Conservation (phyloP, 495 filamentous ascomycete genomes). For the Chaetomium tenue region DNA sequence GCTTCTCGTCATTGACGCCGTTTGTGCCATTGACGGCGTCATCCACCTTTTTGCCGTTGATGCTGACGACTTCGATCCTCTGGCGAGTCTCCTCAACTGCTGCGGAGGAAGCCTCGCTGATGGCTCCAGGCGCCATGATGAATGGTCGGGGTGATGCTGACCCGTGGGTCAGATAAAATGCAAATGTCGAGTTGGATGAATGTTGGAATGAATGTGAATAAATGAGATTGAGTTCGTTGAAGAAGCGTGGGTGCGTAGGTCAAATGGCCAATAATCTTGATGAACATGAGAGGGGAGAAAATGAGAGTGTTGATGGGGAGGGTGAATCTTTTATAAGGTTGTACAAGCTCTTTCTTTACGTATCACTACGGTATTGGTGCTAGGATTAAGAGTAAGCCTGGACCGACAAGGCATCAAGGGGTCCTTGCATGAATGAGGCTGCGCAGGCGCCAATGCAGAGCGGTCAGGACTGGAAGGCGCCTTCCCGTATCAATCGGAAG, state of each 20-base stretch:
- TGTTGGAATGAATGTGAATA: not conserved
- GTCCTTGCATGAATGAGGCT: not conserved
- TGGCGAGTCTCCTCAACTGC: not conserved
- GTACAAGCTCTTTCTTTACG: too few species aligned
- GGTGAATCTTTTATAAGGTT: not conserved
- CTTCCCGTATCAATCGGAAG: not conserved
- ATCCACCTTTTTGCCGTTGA: constrained; percentile 1
- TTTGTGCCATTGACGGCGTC: not conserved
- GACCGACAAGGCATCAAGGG: not conserved
- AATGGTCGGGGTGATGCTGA: not conserved
- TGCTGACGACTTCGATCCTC: not conserved
- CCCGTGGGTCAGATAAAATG: not conserved
- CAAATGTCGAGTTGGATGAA: not conserved
- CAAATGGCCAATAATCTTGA: not conserved
- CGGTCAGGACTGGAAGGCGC: not conserved
- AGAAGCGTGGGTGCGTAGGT: not conserved
- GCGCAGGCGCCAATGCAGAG: constrained; percentile 2
- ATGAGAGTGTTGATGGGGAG: not conserved
- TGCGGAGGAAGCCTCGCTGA: constrained; percentile 3
- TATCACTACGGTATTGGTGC: too few species aligned
- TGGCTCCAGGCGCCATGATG: constrained; percentile 16
- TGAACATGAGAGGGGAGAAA: not conserved
- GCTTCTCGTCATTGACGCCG: not conserved
- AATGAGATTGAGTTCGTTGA: not conserved
- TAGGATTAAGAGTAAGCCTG: not conserved